These are phyloP conservation scores for Selaginella tamariscina DNA, from an alignment of 75 land plant genomes.

Conservation along the genomic window DNA sequence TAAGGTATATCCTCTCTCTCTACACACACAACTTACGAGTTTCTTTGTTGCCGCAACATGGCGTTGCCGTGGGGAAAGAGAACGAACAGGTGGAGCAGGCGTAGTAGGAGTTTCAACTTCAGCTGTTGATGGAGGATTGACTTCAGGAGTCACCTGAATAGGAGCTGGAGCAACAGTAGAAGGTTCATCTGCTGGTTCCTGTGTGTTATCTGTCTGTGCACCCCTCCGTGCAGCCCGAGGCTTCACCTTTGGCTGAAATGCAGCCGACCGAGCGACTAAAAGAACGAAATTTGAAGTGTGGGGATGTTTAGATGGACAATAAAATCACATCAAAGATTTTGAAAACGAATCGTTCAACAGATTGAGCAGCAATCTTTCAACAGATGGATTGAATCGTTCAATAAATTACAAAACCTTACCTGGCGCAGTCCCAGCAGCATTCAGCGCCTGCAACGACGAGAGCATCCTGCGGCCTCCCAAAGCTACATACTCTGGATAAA, in stretches of 20 bases:
- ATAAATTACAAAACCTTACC: not conserved
- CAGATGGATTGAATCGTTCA: not conserved
- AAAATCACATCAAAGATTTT: no score
- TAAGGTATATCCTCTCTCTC: no score
- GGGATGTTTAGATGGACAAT: no score
- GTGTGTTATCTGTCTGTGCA: not conserved
- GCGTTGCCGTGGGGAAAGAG: no score
- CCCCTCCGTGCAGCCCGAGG: not conserved
- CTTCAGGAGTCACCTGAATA: not conserved
- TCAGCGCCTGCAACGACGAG: not conserved
- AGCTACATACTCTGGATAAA: no score
- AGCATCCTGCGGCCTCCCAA: no score
- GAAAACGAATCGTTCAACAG: no score
- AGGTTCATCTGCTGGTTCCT: not conserved
- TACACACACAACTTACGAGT: no score
- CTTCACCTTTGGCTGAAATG: slow-evolving; percentile 1
- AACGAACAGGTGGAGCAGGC: not conserved
- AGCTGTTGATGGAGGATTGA: not conserved
- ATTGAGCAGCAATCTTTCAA: no score
- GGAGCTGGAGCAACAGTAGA: not conserved
- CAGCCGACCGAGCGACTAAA: not conserved
- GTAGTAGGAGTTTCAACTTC: not conserved
- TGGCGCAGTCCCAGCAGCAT: not conserved
- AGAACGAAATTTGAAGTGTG: not conserved
- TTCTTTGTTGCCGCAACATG: no score